These are phyloP conservation scores for Dendrobium catenatum DNA, from an alignment of 106 monocot species.

Conservation along the genomic window DNA sequence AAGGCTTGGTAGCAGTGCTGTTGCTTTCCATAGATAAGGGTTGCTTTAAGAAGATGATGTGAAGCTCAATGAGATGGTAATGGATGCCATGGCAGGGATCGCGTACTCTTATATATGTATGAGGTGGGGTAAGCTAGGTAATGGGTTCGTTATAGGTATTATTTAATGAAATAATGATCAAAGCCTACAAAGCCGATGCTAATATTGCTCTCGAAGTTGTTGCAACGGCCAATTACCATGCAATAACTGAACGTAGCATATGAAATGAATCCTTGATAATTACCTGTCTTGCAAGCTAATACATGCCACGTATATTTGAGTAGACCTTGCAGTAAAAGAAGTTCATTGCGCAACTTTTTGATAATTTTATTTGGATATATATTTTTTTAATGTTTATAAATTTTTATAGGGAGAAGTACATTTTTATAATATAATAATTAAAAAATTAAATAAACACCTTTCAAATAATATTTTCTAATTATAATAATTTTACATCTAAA, in stretches of 20 bases:
- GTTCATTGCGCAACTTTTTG: background rate
- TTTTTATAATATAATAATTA: no score
- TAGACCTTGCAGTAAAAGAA: background rate
- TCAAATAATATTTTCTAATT: no score
- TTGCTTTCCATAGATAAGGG: background rate
- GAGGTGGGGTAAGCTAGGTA: background rate
- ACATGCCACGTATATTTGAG: background rate
- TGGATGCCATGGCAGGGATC: background rate
- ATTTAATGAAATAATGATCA: background rate
- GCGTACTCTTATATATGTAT: background rate
- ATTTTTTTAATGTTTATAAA: no score
- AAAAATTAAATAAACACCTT: no score
- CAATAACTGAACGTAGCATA: background rate
- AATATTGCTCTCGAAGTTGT: slow-evolving; percentile 3
- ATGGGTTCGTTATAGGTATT: slow-evolving; percentile 1
- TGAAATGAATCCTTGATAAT: no score
- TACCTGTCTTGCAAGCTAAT: background rate
- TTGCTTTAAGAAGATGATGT: background rate
- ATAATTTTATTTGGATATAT: no score
- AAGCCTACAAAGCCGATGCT: background rate
- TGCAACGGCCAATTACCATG: slow-evolving; percentile 9
- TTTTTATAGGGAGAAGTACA: no score
- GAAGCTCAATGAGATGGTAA: background rate
- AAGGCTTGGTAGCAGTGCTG: background rate
- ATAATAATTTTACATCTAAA: no score